A percentile compares a stretch with the other conserved stretches of the same genome.
Evolutionary conservation across 2,329 filamentous ascomycete genomes (phyloP).

Genomic region (Harringtonia aguacate): DNA sequence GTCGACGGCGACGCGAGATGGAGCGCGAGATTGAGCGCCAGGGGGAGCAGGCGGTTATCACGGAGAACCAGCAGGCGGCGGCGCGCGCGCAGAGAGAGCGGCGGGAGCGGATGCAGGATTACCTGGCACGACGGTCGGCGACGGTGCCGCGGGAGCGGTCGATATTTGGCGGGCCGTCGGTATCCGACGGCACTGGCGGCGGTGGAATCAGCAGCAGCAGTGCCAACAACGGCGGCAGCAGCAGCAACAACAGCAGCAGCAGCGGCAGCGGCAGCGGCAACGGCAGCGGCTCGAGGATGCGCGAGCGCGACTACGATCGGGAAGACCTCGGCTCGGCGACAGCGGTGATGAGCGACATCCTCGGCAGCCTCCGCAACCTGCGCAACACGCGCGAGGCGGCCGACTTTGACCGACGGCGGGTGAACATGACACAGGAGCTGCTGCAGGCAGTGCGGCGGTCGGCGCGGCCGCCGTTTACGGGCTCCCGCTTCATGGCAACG

Average conservation of each 20-base stretch:
- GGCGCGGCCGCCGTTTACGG: background rate
- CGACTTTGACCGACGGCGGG: slow-evolving; percentile 9
- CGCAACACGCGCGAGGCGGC: slow-evolving; percentile 18
- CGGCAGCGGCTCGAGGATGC: background rate
- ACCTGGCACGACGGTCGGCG: too few relatives aligned
- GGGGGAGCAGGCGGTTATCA: too few relatives aligned
- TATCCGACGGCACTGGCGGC: too few relatives aligned
- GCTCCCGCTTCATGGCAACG: too few relatives aligned
- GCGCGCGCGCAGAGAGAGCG: background rate
- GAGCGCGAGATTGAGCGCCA: background rate
- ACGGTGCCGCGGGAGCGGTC: background rate
- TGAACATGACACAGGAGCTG: background rate
- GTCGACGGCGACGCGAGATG: slow-evolving; percentile 33
- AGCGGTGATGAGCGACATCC: slow-evolving; percentile 27
- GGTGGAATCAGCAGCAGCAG: background rate
- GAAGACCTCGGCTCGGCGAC: slow-evolving; percentile 23
- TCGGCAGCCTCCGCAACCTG: slow-evolving; percentile 24
- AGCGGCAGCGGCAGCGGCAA: background rate
- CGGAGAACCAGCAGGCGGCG: background rate
- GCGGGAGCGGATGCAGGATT: background rate
- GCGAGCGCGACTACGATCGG: slow-evolving; percentile 8
- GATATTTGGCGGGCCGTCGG: too few relatives aligned
- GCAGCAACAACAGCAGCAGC: background rate
- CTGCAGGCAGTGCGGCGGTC: slow-evolving; percentile 1
- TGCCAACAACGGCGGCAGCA: background rate